Conservation (phyloP, 2,329 filamentous ascomycete genomes). For the Trichoderma arundinaceum region DNA sequence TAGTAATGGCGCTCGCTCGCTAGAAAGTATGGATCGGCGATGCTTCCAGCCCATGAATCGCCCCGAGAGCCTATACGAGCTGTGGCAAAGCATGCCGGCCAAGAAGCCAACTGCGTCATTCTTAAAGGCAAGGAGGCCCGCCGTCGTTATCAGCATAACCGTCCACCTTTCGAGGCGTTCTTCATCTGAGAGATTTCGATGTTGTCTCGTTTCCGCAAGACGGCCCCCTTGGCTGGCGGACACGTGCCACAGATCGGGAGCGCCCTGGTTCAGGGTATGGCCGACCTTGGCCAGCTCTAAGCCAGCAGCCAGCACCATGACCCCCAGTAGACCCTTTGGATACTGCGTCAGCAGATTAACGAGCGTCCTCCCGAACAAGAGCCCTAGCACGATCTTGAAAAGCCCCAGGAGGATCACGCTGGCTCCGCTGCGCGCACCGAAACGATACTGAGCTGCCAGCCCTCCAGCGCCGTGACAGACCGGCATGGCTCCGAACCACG, state of each 20-base stretch:
- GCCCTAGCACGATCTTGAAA: slow-evolving; percentile 75
- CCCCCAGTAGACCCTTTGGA: slow-evolving; percentile 76
- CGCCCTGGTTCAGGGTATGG: slow-evolving; percentile 78
- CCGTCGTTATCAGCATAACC: slow-evolving; percentile 88
- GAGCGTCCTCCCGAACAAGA: slow-evolving; percentile 77
- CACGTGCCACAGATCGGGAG: slow-evolving; percentile 65
- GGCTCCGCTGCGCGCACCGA: slow-evolving; percentile 86
- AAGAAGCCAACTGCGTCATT: slow-evolving; percentile 90
- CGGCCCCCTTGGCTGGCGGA: slow-evolving; percentile 48
- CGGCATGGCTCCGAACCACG: slow-evolving; percentile 95
- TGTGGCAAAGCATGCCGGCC: slow-evolving; percentile 80
- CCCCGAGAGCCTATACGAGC: slow-evolving; percentile 62
- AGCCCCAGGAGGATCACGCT: slow-evolving; percentile 80
- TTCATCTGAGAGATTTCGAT: slow-evolving; percentile 64
- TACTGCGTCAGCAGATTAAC: slow-evolving; percentile 73
- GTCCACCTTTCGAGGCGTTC: slow-evolving; percentile 80
- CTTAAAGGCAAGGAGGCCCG: slow-evolving; percentile 79
- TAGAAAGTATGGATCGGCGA: slow-evolving; percentile 33
- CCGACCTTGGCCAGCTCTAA: slow-evolving; percentile 87
- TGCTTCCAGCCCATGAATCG: slow-evolving; percentile 49
- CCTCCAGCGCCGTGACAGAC: slow-evolving; percentile 93
- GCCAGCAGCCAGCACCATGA: slow-evolving; percentile 90
- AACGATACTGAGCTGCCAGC: slow-evolving; percentile 86
- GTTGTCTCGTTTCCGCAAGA: slow-evolving; percentile 47
- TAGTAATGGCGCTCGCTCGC: slow-evolving; percentile 43